Base-by-base conservation (phyloP, 1,139 yeast genomes). In the Nakaseomyces uthaithaninus region DNA sequence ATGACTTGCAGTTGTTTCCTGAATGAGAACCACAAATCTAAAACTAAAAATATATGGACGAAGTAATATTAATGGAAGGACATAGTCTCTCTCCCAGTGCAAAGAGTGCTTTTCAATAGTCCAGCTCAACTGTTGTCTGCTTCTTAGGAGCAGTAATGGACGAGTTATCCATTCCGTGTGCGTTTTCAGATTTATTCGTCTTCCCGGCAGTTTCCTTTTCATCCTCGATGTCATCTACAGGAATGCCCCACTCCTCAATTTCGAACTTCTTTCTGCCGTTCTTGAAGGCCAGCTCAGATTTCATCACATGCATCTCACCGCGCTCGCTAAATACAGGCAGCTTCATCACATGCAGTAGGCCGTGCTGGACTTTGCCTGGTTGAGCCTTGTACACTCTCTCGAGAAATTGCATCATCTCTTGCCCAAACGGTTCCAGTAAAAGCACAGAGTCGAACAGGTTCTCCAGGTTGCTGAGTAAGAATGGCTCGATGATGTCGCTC, bases 241-340 rank as follows among this genome's bases (percentile, higher is more conserved):
- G 97, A 36, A 91, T 91, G 18, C 94, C 85, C 94, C 95, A 89
- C 54, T 79, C 85, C 49, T 83, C 89, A 44, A 89, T 81, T 54
- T 83, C 94, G 57, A 91, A 86, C 54, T 74, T 77, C 62, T 79
- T 77, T 47, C 83, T 71, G 11, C 95, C 91, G 47, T 86, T 86
- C 55, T 81, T 79, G 64, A 89, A 91, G 3, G 95, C 89, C 60
- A 74, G 80, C 62, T 89, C 96, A 41, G 85, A 81, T 43, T 69
- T 69, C 42, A 78, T 75, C 1, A 77, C 72, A 51, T 76, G 75
- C 95, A 87, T 89, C 51, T 76, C 69, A 0, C 98, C 97, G 34
- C 76, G 62, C 35, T 81, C 91, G 37, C 87, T 77, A 33, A 85
- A 63, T 2, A 74, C 68, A 0, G 95, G 94, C 10, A 87, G 57